Evolutionary conservation across 352 stramenopile species (phyloP), one percentile per base, ranked within the genome.

Genomic region (Elongisporangium undulatum): DNA sequence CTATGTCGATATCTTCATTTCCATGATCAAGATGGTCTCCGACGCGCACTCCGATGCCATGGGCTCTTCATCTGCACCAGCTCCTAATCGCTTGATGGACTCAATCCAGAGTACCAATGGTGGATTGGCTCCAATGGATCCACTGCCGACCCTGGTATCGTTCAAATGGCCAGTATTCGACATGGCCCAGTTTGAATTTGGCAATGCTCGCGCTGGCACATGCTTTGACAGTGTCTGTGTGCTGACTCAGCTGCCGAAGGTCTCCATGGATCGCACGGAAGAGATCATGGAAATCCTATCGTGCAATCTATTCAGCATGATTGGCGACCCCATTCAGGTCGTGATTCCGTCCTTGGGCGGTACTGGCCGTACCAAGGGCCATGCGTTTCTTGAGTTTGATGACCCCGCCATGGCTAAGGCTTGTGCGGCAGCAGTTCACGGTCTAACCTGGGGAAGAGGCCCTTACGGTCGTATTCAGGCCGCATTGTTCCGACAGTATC

Each of bases 141-240:
- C 22, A 29, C 63, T 64, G 26, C 53, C 45, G 5, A 65, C 53
- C 2, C 72, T 79, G 52, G 65, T 82, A 20, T 68, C 74, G n/a
- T 86, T 91, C 60, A 90, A 93, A 53, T 95, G 86, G 86, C 86
- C 86, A 22, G 84, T 95, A 8, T 94, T 95, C 58, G 86, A 95
- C 55, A 95, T 95, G 86, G 86, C 86, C 0, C 86, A 94, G 62
- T 95, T 94, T 22, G 86, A 95, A 60, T 94, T 95, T 56, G 84
- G 82, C 24, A 95, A 87, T 51, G 82, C 86, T 3, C 86, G 86
- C 4, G 16, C 63, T 6, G 82, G 79, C 6, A 95, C 86, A 38
- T 91, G 86, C 58, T 95, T 94, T 56, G 78, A 90, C 21, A 90
- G 77, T 59, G 82, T 95, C 1, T 92, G 85, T 45, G 86, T 95